phyloP scores from a whole-genome alignment of 2,329 filamentous ascomycete genomes.

The Monosporascus sp. region DNA sequence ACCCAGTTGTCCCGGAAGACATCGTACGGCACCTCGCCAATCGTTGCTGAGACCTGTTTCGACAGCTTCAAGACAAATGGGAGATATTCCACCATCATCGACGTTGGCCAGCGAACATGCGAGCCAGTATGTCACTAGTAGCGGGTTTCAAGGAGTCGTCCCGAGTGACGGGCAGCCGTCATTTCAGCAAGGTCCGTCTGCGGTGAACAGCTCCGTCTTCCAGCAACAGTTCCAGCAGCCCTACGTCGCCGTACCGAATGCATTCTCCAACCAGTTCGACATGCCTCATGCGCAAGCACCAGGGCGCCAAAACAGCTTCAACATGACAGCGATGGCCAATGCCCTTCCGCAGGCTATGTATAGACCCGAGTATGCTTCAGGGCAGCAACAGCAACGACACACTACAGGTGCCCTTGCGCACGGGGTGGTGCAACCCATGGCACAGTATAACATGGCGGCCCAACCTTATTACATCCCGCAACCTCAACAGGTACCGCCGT shows the following conservation, averaged over 20 bases:
- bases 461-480: slow-evolving; percentile 45
- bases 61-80: slow-evolving; percentile 22
- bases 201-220: slow-evolving; percentile 17
- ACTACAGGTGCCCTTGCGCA: slow-evolving; percentile 26
- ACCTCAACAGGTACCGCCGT: slow-evolving; percentile 37
- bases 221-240: slow-evolving; percentile 27
- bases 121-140: slow-evolving; percentile 14
- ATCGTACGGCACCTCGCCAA: slow-evolving; percentile 2
- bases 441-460: slow-evolving; percentile 30
- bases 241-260: slow-evolving; percentile 30
- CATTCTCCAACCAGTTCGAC: slow-evolving; percentile 38
- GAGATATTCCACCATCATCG: slow-evolving; percentile 26
- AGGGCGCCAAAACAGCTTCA: slow-evolving; percentile 34
- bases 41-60: slow-evolving; percentile 5
- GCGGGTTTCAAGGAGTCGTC: slow-evolving; percentile 12
- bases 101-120: slow-evolving; percentile 25
- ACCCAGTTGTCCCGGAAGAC: neutral
- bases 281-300: slow-evolving; percentile 31
- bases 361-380: slow-evolving; percentile 32
- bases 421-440: slow-evolving; percentile 33
- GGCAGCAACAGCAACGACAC: slow-evolving; percentile 28
- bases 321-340: slow-evolving; percentile 41
- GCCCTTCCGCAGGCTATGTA: slow-evolving; percentile 38
- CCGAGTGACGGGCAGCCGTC: slow-evolving; percentile 16
- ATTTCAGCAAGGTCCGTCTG: slow-evolving; percentile 15